These are phyloP conservation scores for Candida sp. DNA, from an alignment of 1,139 yeast species.

Conservation along the genomic window DNA sequence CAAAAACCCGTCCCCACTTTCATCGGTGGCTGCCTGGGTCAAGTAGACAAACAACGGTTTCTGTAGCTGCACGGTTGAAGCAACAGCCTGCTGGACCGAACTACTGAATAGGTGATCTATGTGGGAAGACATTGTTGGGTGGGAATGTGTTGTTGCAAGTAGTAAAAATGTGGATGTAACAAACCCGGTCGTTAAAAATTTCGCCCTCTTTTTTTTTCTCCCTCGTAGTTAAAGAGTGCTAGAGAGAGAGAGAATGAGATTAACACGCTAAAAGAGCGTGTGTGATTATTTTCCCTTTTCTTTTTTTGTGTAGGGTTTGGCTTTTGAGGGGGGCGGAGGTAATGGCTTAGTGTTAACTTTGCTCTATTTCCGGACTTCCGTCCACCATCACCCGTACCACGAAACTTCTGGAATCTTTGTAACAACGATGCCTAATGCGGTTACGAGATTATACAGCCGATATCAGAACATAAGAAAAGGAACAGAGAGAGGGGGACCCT, in stretches of 20 bases:
- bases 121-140: slow-evolving; percentile 6
- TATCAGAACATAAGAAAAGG: no score
- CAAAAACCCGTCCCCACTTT: slow-evolving; percentile 25
- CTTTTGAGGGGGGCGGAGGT: background rate
- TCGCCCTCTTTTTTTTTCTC: background rate
- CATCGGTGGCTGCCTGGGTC: slow-evolving; percentile 18
- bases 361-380: background rate
- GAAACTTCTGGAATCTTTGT: background rate
- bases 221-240: background rate
- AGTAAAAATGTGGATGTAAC: background rate
- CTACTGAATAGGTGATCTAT: slow-evolving; percentile 20
- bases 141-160: no score
- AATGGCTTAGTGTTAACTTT: background rate
- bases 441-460: no score
- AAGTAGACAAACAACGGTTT: slow-evolving; percentile 49
- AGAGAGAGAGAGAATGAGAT: no score
- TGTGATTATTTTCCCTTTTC: background rate
- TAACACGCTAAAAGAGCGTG: background rate
- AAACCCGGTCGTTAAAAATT: background rate
- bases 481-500: no score
- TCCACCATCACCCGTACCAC: background rate
- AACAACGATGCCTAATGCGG: no score
- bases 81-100: slow-evolving; percentile 48
- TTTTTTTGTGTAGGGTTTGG: no score
- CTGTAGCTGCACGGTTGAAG: slow-evolving; percentile 30